phyloP scores from a whole-genome alignment of 2,329 filamentous ascomycete species.

The Fusarium agapanthi region DNA sequence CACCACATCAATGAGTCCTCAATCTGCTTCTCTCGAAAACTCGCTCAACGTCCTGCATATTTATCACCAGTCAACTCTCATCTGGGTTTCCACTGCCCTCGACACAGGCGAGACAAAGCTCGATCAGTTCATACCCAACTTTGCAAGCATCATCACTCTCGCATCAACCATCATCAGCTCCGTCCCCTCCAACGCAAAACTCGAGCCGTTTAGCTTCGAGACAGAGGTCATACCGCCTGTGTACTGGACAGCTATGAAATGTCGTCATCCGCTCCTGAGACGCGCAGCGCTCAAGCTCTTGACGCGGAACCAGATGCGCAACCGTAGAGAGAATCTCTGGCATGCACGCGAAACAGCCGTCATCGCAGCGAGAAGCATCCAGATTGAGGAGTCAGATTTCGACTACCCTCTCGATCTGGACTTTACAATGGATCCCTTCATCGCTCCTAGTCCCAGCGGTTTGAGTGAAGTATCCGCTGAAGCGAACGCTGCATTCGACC shows the following conservation, averaged over 20 bases:
- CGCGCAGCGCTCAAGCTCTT: slow-evolving; percentile 51
- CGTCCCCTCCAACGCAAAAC: slow-evolving; percentile 6
- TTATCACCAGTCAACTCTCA: slow-evolving; percentile 47
- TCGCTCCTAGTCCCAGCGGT: neutral
- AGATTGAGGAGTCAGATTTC: slow-evolving; percentile 46
- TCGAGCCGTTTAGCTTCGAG: slow-evolving; percentile 52
- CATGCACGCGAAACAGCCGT: slow-evolving; percentile 44
- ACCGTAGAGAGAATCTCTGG: slow-evolving; percentile 53
- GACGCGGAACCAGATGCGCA: slow-evolving; percentile 41
- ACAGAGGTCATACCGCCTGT: slow-evolving; percentile 54
- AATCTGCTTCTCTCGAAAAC: slow-evolving; percentile 15
- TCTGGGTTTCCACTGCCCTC: slow-evolving; percentile 48
- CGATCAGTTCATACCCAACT: slow-evolving; percentile 48
- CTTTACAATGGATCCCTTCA: neutral
- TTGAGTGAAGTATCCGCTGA: neutral
- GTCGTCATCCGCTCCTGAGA: slow-evolving; percentile 52
- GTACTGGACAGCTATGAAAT: slow-evolving; percentile 53
- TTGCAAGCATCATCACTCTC: slow-evolving; percentile 50
- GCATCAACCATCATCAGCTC: slow-evolving; percentile 43
- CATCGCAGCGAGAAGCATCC: slow-evolving; percentile 48
- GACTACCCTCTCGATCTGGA: neutral
- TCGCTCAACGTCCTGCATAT: slow-evolving; percentile 47
- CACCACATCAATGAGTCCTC: slow-evolving; percentile 37
- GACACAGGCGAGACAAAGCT: slow-evolving; percentile 45
- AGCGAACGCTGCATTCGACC: neutral